Conservation (phyloP, 768 basidiomycete genomes). For the Amylocystis lapponica region DNA sequence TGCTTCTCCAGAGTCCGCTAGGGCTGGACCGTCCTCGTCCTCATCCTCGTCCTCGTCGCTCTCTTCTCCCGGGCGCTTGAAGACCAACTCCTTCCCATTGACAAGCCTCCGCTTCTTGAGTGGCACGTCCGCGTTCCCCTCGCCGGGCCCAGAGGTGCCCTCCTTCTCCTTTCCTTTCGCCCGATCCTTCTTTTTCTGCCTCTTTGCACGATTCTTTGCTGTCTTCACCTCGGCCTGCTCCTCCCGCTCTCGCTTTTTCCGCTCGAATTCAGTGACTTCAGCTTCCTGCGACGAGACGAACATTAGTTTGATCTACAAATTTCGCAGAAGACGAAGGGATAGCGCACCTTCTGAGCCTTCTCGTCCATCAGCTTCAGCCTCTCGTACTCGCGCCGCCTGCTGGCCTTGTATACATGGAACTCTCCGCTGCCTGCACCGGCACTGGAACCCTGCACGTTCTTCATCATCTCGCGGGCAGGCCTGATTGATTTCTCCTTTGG, state of each 20-base stretch:
- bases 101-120: constrained; percentile 80
- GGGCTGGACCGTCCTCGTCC: constrained; percentile 17
- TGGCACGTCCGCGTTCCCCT: constrained; percentile 30
- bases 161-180: constrained; percentile 34
- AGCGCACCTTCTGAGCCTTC: constrained; percentile 61
- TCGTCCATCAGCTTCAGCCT: constrained; percentile 89
- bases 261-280: constrained; percentile 68
- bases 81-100: constrained; percentile 66
- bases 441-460: constrained; percentile 97
- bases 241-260: constrained; percentile 64
- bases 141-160: constrained; percentile 15
- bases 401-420: constrained; percentile 98
- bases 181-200: constrained; percentile 87
- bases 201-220: constrained; percentile 89
- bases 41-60: constrained; percentile 32
- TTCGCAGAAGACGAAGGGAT: not conserved
- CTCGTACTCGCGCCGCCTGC: constrained; percentile 91
- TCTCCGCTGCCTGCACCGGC: constrained; percentile 97
- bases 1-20: not conserved
- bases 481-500: constrained; percentile 80
- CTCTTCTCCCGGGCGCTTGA: constrained; percentile 48
- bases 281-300: constrained; percentile 48
- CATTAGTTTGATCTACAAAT: not conserved
- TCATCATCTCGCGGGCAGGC: constrained; percentile 93
- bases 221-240: constrained; percentile 80